Conservation (phyloP, 768 basidiomycete genomes). For the Fistulinella prunicolor region DNA sequence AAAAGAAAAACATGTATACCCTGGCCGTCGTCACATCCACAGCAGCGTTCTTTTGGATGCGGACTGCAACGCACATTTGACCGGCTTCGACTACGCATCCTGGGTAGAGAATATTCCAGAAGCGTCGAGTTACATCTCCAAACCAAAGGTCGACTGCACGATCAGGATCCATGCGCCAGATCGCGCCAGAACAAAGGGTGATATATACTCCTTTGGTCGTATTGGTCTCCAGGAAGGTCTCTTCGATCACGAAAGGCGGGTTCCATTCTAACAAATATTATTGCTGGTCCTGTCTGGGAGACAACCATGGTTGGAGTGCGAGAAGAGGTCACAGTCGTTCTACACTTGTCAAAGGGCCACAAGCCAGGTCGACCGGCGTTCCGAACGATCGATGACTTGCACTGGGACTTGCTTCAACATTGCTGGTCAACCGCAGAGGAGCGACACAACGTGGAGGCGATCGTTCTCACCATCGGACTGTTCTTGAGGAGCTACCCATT, state of each 20-base stretch:
- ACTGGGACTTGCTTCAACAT: conserved; percentile 9
- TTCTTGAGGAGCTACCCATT: background rate
- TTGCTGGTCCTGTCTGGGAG: conserved; percentile 8
- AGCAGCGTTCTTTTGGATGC: background rate
- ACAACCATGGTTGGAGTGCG: conserved; percentile 8
- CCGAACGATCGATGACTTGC: background rate
- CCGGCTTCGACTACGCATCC: no score
- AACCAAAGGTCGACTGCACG: no score
- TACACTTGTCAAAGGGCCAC: background rate
- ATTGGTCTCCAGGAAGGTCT: conserved; percentile 27
- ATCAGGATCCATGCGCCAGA: no score
- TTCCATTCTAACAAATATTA: background rate
- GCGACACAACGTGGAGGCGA: background rate
- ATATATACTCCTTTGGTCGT: conserved; percentile 27
- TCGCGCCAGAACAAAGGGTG: background rate
- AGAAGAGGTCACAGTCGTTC: conserved; percentile 6
- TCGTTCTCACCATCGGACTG: background rate
- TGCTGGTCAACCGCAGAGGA: conserved; percentile 1
- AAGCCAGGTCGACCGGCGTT: conserved; percentile 5
- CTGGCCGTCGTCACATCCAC: no score
- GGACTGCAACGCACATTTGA: background rate
- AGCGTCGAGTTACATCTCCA: no score
- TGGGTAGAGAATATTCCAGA: no score
- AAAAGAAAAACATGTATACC: no score
- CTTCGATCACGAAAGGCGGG: conserved; percentile 5